Evolutionary conservation across 257 asterid species (phyloP), one percentile per base, ranked within the genome.

Genomic region (Fraxinus excelsior): DNA sequence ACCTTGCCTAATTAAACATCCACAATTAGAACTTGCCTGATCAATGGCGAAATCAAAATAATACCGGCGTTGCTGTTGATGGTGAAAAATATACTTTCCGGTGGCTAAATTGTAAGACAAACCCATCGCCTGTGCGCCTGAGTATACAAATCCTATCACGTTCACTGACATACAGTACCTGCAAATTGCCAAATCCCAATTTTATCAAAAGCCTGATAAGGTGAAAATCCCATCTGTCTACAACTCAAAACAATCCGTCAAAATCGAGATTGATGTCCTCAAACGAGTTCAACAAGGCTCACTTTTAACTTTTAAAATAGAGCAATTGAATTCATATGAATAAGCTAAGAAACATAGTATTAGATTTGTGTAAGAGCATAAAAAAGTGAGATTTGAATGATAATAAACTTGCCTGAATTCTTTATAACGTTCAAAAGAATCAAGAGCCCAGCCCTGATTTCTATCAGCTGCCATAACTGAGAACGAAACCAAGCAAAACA

Each of bases 111-210:
- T 83, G 78, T 87, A 86, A 10, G 82, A 81, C 75, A 87, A 65
- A 85, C 83, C 87, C 19, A 89, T 53, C 2, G 93, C 89, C 82
- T 94, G 99, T 26, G 89, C 96, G 65, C 78, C 92, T 0, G 97
- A 91, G 78, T 94, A 94, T 72, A 82, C 82, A 73, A 88, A 91
- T 62, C 92, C 97, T 44, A 94, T 89, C 28, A 85, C 90, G 81
- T 89, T 91, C 82, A 89, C 92, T 5, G 91, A 77, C 83, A 91
- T 80, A 72, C 90, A 92, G 72, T 92, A 92, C 97, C 97, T 92
- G 89, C 78, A 62, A 25, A 62, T 62, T 62, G 16, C 7, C 58
- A 73, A 67, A 83, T 37, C 78, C 76, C 69, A 19, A 32, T 9
- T 76, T 82, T 25, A 62, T 5, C 23, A 18, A 2, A 49, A 18